Base-by-base conservation (phyloP, 2,329 filamentous ascomycete species). In the Fusarium sp. region DNA sequence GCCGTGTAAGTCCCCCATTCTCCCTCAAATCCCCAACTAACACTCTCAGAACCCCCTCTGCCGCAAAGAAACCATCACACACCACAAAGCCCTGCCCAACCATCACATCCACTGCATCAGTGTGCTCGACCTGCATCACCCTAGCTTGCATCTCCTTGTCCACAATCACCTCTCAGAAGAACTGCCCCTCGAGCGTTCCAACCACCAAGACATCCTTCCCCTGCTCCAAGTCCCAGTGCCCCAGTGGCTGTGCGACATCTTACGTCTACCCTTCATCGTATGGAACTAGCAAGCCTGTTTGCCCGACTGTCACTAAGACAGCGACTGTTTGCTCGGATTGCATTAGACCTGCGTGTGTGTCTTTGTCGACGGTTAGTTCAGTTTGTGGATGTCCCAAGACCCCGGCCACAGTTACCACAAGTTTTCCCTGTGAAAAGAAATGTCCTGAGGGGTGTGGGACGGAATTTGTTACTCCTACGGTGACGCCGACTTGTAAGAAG, bases 231-330 rank as follows among this genome's bases (percentile, higher is more conserved):
- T 56, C 60, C 19, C 43, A 43, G 8, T 76, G 74, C 32, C 73
- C 74, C 6, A 22, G 30, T 5, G 74, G 73, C 4, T 76, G 74
- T 41, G 50, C 62, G 6, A 76, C 74, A 6, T 60, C 62, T 7
- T 76, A 76, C 48, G 47, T 71, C 25, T 70, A 61, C 49, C 54
- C 57, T 22, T 71, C 71, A 17, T 44, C 54, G 6, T 71, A 65
- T 32, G 59, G 63, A 13, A 62, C 65, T 5, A 56, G 47, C 17
- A 51, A 56, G 17, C 47, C 65, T 4, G 43, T 41, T 2, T 80
- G 78, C n/a, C 78, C 78, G 20, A 79, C 78, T 11, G 74, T 78
- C 7, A 79, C 77, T 2, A 52, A 70, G 9, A 76, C 75, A 8
- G 41, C 62, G 5, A 72, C 74, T 10, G 56, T 73, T n/a, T 81